Base-by-base conservation (phyloP, 2,329 filamentous ascomycete species). In the Xylariaceae sp. region DNA sequence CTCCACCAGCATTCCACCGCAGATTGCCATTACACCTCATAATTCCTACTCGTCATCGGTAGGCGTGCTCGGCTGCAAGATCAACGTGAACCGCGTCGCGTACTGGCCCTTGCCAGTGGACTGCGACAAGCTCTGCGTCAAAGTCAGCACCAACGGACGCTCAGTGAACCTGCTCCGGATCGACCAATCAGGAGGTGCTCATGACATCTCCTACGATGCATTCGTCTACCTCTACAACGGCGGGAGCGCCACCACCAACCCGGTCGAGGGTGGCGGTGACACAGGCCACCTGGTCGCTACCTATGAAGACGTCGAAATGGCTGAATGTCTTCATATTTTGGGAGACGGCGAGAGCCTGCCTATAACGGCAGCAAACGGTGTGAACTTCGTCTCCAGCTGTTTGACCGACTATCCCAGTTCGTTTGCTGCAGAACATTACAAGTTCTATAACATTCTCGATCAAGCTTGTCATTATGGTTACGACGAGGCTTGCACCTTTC, bases 201-300 rank as follows among this genome's bases (percentile, higher is more conserved):
- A 76, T 55, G 77, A 81, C 61, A 72, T 81, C 62, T 70, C 65
- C 42, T 81, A 79, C 64, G 76, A 79, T 48, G 76, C 76, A 34
- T 81, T 74, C 73, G 78, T 77, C 67, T 73, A 73, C 57, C 74
- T 81, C 30, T 29, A 57, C 60, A 40, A 73, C 67, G 0, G 72
- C 71, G 44, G 43, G 69, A 42, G 63, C 64, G 2, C 74, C 75
- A 4, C 62, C 61, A 3, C 56, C 65, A 8, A 57, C 67, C 38
- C 73, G 73, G 12, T 61, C 62, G 2, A 54, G 2, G 76, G 74
- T 37, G 75, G 74, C 17, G 64, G 64, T n/a, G 52, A 75, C 17
- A n/a, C n/a, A n/a, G n/a, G n/a, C n/a, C n/a, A n/a, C n/a, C 22
- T 26, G 6, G 22, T 56, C 63, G 17, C 76, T 77, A 62, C 57